A percentile compares a stretch with the other conserved stretches of the same genome.
Conservation (phyloP, 768 basidiomycete genomes). For the Neoboletus magnificus region DNA sequence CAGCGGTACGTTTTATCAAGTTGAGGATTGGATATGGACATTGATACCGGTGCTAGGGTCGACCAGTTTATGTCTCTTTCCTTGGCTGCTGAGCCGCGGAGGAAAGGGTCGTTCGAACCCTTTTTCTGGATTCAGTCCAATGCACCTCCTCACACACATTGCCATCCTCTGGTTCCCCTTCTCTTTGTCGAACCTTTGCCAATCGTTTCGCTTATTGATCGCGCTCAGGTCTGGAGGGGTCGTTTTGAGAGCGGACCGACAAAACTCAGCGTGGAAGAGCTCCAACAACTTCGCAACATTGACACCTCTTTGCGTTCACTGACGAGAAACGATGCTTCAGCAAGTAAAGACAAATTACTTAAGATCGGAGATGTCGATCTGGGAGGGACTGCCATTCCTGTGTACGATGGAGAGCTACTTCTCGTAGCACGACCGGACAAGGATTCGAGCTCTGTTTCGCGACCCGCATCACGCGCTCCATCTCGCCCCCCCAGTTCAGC, state of each 20-base stretch:
- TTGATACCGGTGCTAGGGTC: conserved; percentile 39
- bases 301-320: conserved; percentile 43
- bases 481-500: conserved; percentile 72
- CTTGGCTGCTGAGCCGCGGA: conserved; percentile 67
- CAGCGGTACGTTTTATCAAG: conserved; percentile 46
- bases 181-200: conserved; percentile 77
- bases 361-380: conserved; percentile 45
- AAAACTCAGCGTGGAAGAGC: conserved; percentile 48
- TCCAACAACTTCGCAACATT: conserved; percentile 53
- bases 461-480: conserved; percentile 56
- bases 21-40: background rate
- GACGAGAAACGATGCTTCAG: conserved; percentile 11
- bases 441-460: conserved; percentile 46
- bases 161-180: conserved; percentile 57
- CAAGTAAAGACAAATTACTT: conserved; percentile 26
- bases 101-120: conserved; percentile 73
- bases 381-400: conserved; percentile 67
- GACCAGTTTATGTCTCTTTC: conserved; percentile 81
- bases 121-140: conserved; percentile 62
- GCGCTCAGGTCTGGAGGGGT: conserved; percentile 58
- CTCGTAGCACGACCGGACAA: conserved; percentile 58
- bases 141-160: conserved; percentile 35
- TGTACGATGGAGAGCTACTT: conserved; percentile 72
- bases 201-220: conserved; percentile 62
- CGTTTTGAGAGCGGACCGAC: conserved; percentile 62